Conservation (phyloP, 768 basidiomycete genomes). For the Mrakia hoshinonis region DNA sequence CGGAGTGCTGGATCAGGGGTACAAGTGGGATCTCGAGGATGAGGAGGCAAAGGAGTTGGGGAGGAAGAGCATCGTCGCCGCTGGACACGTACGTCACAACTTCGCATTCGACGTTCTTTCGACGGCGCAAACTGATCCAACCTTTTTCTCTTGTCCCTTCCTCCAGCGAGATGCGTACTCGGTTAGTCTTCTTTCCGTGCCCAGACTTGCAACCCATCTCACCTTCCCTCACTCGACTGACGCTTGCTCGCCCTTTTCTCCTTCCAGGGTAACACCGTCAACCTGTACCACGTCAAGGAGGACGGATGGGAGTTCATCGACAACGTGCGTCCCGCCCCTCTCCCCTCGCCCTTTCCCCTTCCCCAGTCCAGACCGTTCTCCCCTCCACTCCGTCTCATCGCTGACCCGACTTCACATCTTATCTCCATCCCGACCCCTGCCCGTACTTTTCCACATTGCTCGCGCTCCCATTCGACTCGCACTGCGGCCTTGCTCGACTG, state of each 20-base stretch:
- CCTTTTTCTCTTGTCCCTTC: not conserved
- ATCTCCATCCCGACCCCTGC: no score
- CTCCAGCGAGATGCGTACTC: constrained; percentile 66
- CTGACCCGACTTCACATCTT: no score
- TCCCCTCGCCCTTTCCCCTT: not conserved
- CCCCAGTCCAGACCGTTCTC: not conserved
- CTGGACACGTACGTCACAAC: constrained; percentile 62
- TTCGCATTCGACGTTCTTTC: constrained; percentile 29
- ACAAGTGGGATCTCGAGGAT: constrained; percentile 77
- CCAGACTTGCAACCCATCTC: no score
- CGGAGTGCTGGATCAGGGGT: constrained; percentile 81
- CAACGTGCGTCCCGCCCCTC: constrained; percentile 43
- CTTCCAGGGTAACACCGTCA: constrained; percentile 69
- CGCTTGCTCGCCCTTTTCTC: not conserved
- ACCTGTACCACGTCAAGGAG: constrained; percentile 90
- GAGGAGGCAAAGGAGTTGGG: constrained; percentile 93
- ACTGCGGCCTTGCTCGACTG: no score
- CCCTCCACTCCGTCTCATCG: not conserved
- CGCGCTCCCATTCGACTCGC: no score
- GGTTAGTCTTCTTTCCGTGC: not conserved
- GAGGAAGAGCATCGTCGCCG: constrained; percentile 86
- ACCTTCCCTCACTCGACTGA: not conserved
- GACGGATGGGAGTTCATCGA: constrained; percentile 94
- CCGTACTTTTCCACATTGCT: no score
- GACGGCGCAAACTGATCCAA: not conserved